These are phyloP conservation scores for Pisolithus microcarpus DNA, from an alignment of 768 basidiomycete species.

Conservation along the genomic window DNA sequence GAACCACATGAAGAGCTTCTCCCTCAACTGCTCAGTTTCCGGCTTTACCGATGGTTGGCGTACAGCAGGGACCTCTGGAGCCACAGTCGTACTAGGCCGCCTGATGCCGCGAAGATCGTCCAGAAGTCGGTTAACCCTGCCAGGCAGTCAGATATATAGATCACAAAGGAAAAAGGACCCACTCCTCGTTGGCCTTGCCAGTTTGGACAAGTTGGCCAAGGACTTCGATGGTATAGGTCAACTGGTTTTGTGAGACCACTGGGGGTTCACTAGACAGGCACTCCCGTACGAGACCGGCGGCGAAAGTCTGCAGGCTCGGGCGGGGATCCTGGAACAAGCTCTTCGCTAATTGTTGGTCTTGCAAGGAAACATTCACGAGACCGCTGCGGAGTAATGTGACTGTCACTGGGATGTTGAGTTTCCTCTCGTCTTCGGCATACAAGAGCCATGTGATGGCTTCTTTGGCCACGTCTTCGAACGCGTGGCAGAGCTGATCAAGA, in stretches of 20 bases:
- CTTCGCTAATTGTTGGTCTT: conserved; percentile 89
- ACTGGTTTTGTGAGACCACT: conserved; percentile 70
- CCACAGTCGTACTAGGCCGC: conserved; percentile 32
- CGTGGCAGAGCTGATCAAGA: conserved; percentile 80
- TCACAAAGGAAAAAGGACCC: conserved; percentile 25
- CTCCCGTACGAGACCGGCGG: conserved; percentile 78
- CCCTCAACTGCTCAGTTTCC: conserved; percentile 67
- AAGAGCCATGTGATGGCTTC: conserved; percentile 96
- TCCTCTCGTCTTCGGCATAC: conserved; percentile 97
- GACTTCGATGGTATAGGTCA: conserved; percentile 74
- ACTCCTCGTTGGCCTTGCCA: conserved; percentile 84
- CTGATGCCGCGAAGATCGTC: conserved; percentile 76
- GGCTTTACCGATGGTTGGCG: conserved; percentile 52
- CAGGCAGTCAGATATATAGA: conserved; percentile 1
- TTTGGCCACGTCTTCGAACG: conserved; percentile 88
- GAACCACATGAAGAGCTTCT: conserved; percentile 74
- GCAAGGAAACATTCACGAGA: conserved; percentile 66
- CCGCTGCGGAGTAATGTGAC: conserved; percentile 80
- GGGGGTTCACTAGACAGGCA: conserved; percentile 79
- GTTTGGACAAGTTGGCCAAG: conserved; percentile 64
- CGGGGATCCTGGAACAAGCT: conserved; percentile 73
- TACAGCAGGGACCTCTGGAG: conserved; percentile 29
- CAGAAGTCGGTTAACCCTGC: conserved; percentile 61
- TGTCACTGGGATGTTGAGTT: conserved; percentile 92
- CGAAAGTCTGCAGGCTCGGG: conserved; percentile 71